A percentile compares a stretch with the other conserved stretches of the same genome.
These are phyloP conservation scores for Toxicodendron radicans DNA, from an alignment of 345 rosid species.

Conservation along the genomic window DNA sequence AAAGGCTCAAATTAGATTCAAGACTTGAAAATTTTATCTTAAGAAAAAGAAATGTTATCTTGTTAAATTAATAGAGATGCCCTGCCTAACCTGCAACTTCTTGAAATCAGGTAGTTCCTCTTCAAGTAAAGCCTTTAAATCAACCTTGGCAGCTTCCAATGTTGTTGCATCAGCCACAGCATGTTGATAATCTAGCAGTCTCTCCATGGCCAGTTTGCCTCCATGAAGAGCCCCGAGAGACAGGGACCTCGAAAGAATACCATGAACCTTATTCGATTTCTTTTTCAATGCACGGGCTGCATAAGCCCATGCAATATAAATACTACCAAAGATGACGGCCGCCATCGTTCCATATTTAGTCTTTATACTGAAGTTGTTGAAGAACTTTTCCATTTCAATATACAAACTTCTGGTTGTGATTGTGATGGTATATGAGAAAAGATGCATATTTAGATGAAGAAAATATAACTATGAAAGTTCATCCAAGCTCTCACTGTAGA, in stretches of 20 bases:
- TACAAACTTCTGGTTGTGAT: neutral
- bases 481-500: no score
- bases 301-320: slow-evolving; percentile 46
- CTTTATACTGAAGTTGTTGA: slow-evolving; percentile 25
- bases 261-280: slow-evolving; percentile 14
- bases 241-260: slow-evolving; percentile 35
- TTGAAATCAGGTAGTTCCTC: slow-evolving; percentile 37
- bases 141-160: slow-evolving; percentile 25
- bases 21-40: no score
- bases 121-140: slow-evolving; percentile 32
- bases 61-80: neutral
- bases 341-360: slow-evolving; percentile 45
- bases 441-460: no score
- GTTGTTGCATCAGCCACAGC: slow-evolving; percentile 32
- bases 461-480: no score
- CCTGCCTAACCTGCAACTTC: slow-evolving; percentile 46
- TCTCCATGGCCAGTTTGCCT: slow-evolving; percentile 52
- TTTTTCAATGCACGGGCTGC: slow-evolving; percentile 28
- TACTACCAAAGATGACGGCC: slow-evolving; percentile 37
- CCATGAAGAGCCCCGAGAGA: slow-evolving; percentile 55
- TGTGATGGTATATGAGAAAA: no score
- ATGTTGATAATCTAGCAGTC: slow-evolving; percentile 49
- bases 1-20: no score
- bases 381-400: slow-evolving; percentile 23
- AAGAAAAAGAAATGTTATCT: no score